Base-by-base conservation (phyloP, 2,329 filamentous ascomycete species). In the Fonsecaea pugnacius region DNA sequence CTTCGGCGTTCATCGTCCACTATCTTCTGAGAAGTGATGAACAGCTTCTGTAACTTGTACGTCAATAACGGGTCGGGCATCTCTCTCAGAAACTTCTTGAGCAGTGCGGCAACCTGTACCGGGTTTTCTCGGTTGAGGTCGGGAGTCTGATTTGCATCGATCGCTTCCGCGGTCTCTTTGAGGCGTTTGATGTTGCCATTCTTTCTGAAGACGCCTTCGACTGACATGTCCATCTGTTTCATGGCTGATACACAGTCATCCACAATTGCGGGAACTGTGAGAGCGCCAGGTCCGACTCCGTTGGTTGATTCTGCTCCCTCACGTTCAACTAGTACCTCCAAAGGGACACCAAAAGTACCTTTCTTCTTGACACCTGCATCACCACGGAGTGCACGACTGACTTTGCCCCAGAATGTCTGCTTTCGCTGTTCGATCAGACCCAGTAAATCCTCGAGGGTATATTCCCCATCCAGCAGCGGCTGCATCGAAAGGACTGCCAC, bases 161-260 rank as follows among this genome's bases (percentile, higher is more conserved):
- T 92, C 71, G 89, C 83, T 62, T 96, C 91, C 43, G 92, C 89
- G 6, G 96, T 83, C 67, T 96, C 93, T 71, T 91, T 91, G 51
- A 97, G 83, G 70, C 93, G 91, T 77, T 95, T 94, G 80, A 99
- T 97, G 77, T 98, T 99, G 72, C 95, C 95, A 73, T 98, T 99
- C 84, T 99, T 99, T 71, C 95, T 89, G 86, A 99, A 99, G 24
- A 99, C 93, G 72, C 95, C 95, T 77, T 99, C 95, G 1, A 99
- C 92, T 1, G 94, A 98, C 81, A 99, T 92, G 76, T 99, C 95
- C 92, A 99, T 98, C 78, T 94, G 95, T 72, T 93, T 89, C 91
- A 99, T 96, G 12, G 93, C 92, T 3, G 91, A 90, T 40, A 99
- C 89, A 55, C 94, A 89, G 75, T 97, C 94, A 73, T 98, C 94